phyloP scores from a whole-genome alignment of 352 stramenopile species.

The Phytophthora palmivora region DNA sequence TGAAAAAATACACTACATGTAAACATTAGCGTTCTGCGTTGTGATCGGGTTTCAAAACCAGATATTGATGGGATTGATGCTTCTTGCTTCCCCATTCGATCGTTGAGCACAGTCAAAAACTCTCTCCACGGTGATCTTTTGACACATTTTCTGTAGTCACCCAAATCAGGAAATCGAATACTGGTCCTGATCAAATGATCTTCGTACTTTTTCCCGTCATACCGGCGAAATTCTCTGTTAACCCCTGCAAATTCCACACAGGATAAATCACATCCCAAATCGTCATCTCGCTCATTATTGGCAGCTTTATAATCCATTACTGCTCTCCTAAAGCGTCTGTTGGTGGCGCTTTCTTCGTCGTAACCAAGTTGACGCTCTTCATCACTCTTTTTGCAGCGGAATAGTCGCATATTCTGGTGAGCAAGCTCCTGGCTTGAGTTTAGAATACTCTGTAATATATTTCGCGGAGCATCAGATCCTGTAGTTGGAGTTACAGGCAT shows the following conservation, averaged over 20 bases:
- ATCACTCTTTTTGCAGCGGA: no score
- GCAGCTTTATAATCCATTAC: no score
- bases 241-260: background rate
- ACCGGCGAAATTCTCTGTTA: background rate
- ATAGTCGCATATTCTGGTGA: no score
- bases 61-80: no score
- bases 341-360: no score
- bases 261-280: background rate
- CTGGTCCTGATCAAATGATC: background rate
- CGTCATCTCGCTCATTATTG: background rate
- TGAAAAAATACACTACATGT: background rate
- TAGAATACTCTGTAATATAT: no score
- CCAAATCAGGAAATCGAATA: background rate
- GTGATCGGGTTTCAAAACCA: background rate
- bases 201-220: background rate
- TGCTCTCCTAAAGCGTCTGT: no score
- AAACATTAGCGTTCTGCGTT: background rate
- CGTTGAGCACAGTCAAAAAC: background rate
- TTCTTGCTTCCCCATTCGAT: no score
- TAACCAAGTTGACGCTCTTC: no score
- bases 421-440: no score
- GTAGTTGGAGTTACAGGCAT: no score
- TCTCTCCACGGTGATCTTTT: background rate
- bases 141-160: background rate
- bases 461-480: no score